Base-by-base conservation (phyloP, 179 eudicot species). In the Silene coronaria region DNA sequence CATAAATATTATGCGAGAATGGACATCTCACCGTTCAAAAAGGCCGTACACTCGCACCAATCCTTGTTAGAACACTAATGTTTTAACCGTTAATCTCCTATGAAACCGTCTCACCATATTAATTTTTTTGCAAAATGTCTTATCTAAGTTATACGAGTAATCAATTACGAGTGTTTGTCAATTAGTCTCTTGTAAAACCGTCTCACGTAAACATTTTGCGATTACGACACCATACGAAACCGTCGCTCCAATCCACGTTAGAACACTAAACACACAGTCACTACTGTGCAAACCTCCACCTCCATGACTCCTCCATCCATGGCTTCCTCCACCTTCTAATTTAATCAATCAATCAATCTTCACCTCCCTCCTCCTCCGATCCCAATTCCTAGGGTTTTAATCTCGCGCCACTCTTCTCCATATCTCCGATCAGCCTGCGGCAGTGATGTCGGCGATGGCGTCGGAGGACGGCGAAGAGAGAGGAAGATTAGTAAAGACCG, bases 401-500 rank as follows among this genome's bases (percentile, higher is more conserved):
- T 59, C 28, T 10, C 13, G 0, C 16, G 38, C 21, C 3, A 2
- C 12, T 66, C 12, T 38, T 38, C 46, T 38, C 46, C 13, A 38
- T 45, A 45, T 2, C 34, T 6, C 7, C 59, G 21, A 48, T 55
- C 62, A 8, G 23, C 61, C 57, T 9, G 1, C 32, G 57, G 30
- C 30, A 27, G 61, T 61, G 58, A 53, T 53, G 74, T 62, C 62
- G 51, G 61, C 73, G 58, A 53, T 53, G 74, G 74, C 62, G 74
- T 60, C 80, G 74, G 89, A 71, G 23, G 62, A 71, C 61, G 34
- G 32, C 42, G 61, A 51, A 22, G 74, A 26, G 38, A 48, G 60
- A 53, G 82, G 64, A 79, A 87, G 84, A 2, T 70, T 71, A 26
- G 62, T 71, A 1, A 28, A 71, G 36, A 83, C 88, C 76, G 74